Base-by-base conservation (phyloP, 2,329 filamentous ascomycete species). In the Apiospora saccharicola region DNA sequence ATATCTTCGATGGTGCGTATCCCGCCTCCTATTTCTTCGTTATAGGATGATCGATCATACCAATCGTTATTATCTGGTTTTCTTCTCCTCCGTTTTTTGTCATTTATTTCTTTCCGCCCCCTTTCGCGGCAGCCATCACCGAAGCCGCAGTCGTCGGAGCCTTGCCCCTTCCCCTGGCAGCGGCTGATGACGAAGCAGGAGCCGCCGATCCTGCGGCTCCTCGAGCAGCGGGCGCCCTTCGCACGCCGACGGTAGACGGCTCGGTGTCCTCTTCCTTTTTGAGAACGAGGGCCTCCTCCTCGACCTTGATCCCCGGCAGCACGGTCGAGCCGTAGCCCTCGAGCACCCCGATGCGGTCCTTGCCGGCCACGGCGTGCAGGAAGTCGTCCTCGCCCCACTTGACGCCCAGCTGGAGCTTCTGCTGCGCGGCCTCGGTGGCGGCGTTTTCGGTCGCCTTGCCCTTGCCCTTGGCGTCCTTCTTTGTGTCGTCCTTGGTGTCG, bases 361-460 rank as follows among this genome's bases (percentile, higher is more conserved):
- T 76, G 19, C 78, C 78, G 69, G 79, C 81, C 43, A 81, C 78
- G 61, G 77, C 78, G 67, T 75, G 76, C 47, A 82, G 75, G 73
- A 78, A 80, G 22, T 80, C 78, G 41, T 79, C 77, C 51, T 78
- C 75, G 57, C 74, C 73, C 80, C 81, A 82, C 22, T 73, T 75
- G 4, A 77, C 70, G 61, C 75, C 73, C 67, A 82, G 74, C 71
- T 30, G 47, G 47, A 72, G 74, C 70, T 72, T 72, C 24, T 75
- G 72, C 41, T 73, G 74, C 13, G 75, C 70, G n/a, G 57, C 34
- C 10, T 30, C 69, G 4, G 22, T 22, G 41, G 73, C 73, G 13
- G 71, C 71, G 5, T 72, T 73, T 4, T 61, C 70, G 3, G 49
- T 51, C 2, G 68, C 76, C 69, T 76, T 77, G n/a, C 71, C 76